Conservation (phyloP, 768 basidiomycete genomes). For the Cyclocybe cylindracea region DNA sequence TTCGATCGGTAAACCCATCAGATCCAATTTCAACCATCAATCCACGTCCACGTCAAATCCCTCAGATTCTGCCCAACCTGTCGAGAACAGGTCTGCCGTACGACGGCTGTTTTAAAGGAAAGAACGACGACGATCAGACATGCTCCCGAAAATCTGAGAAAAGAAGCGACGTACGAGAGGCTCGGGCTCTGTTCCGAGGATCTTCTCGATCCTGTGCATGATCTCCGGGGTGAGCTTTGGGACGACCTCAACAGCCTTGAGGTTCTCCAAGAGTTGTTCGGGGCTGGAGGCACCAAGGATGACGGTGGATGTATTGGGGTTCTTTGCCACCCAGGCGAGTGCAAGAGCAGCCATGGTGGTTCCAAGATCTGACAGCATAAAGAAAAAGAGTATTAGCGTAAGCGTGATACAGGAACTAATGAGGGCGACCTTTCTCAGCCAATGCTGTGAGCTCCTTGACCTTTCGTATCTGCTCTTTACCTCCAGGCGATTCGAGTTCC, state of each 20-base stretch:
- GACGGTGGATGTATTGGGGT: constrained; percentile 67
- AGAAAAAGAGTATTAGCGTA: neutral
- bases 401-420: neutral
- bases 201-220: constrained; percentile 66
- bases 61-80: constrained; percentile 9
- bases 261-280: constrained; percentile 65
- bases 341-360: constrained; percentile 64
- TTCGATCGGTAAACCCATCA: no score
- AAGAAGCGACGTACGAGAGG: constrained; percentile 34
- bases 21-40: no score
- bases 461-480: constrained; percentile 66
- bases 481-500: constrained; percentile 56
- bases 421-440: constrained; percentile 49
- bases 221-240: constrained; percentile 72
- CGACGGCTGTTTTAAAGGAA: neutral
- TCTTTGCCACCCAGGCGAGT: constrained; percentile 75
- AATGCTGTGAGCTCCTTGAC: constrained; percentile 65
- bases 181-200: constrained; percentile 55
- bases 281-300: constrained; percentile 70
- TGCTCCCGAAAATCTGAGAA: neutral
- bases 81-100: constrained; percentile 8
- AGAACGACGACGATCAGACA: neutral
- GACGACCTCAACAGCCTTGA: constrained; percentile 72
- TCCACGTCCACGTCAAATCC: neutral
- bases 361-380: constrained; percentile 29